A percentile compares a stretch with the other conserved stretches of the same genome.
These are phyloP conservation scores for Diplosphaera chodatii DNA, from an alignment of 139 green algal genomes.

Conservation along the genomic window DNA sequence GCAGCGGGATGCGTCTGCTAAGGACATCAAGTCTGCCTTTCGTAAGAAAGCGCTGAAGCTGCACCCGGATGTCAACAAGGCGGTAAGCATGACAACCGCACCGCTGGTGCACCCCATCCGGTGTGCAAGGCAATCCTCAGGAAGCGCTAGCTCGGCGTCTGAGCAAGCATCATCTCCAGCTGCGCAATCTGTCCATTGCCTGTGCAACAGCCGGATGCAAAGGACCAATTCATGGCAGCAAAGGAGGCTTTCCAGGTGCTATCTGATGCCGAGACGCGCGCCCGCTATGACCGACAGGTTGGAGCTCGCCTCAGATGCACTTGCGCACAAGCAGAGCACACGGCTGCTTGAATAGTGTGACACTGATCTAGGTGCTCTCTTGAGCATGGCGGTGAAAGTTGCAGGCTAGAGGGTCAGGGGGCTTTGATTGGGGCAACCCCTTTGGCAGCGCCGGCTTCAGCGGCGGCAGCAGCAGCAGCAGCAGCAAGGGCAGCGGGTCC, in stretches of 20 bases:
- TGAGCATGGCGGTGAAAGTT: no score
- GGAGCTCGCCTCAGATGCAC: background rate
- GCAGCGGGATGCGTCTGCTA: conserved; percentile 22
- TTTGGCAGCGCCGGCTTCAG: conserved; percentile 6
- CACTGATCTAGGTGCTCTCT: no score
- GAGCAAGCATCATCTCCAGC: no score
- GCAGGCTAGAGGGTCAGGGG: background rate
- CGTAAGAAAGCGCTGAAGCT: conserved; percentile 77
- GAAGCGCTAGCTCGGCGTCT: no score
- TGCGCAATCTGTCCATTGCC: no score
- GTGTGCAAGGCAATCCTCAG: no score
- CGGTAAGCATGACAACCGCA: conserved; percentile 25
- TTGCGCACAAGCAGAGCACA: no score
- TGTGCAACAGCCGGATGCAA: conserved; percentile 55
- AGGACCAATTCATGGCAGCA: conserved; percentile 69
- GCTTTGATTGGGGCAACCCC: conserved; percentile 17
- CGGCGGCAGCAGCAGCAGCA: conserved; percentile 5
- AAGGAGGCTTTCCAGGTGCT: conserved; percentile 72
- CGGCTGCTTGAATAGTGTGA: no score
- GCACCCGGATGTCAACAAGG: conserved; percentile 83
- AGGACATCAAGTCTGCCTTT: conserved; percentile 76
- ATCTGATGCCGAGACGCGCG: conserved; percentile 28
- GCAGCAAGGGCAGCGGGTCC: background rate
- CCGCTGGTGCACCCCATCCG: no score
- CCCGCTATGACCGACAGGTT: conserved; percentile 43